Evolutionary conservation across 768 basidiomycete species (phyloP), one percentile per base, ranked within the genome.

Genomic region (Tulasnella sp.): DNA sequence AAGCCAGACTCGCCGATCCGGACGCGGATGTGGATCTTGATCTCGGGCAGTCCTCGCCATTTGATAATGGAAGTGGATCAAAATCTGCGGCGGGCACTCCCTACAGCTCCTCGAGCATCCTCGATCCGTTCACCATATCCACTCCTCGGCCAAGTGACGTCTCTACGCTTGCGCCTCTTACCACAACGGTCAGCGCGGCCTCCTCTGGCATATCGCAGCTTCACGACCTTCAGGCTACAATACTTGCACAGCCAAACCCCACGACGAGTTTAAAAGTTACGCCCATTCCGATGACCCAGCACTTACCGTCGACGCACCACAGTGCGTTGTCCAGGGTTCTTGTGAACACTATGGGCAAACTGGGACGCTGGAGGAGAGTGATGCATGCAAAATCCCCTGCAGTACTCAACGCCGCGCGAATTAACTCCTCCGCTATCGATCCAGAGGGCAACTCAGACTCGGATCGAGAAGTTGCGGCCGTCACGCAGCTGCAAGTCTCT

Each of bases 331-430:
- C 86, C 0, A 78, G 87, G 1, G 86, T 79, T 10, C 79, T 92
- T 49, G 83, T 87, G 54, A 85, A 82, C 70, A 90, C 90, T 2
- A 82, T 92, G 27, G 87, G 90, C 3, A 78, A 85, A 4, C 71
- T 93, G 17, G 90, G 90, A 1, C 74, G 85, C 9, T 86, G 90
- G 86, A 86, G 78, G 66, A 81, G 90, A 4, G 87, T 87, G 27
- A 69, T 92, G 53, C 63, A 64, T 31, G 60, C 60, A 21, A 57
- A 62, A 1, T 58, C 59, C 4, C 8, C 38, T 0, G 49, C 41
- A 7, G 61, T 41, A 2, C 38, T 51, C 2, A 41, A 57, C 12
- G 41, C 59, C 27, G 41, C 49, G 22, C 49, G 57, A 25, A 49
- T 27, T 29, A 45, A 59, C n/a, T 30, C 45, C 17, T 25, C 24